phyloP scores from a whole-genome alignment of 805 yeast genomes.

The Cyberlindnera suaveolens region DNA sequence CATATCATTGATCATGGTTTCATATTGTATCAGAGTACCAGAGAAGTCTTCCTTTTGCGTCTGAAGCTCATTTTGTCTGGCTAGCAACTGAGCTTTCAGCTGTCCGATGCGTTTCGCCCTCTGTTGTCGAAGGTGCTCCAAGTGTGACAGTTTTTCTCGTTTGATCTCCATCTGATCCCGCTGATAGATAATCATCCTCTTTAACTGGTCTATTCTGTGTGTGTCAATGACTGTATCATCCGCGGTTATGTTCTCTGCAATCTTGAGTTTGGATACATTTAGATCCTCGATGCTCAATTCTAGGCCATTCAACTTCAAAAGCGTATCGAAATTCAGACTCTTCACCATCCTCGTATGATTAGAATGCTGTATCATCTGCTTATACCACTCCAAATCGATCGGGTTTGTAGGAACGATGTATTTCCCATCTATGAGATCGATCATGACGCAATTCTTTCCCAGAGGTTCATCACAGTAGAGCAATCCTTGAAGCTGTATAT shows the following conservation, averaged over 20 bases:
- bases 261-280: constrained; percentile 14
- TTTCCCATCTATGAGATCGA: constrained; percentile 10
- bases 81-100: neutral
- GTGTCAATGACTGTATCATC: neutral
- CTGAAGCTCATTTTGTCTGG: neutral
- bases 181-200: constrained; percentile 2
- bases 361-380: neutral
- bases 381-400: constrained; percentile 8
- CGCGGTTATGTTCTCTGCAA: constrained; percentile 5
- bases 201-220: constrained; percentile 5
- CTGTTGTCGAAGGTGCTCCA: constrained; percentile 5
- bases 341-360: neutral
- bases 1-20: constrained; percentile 13
- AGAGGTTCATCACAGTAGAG: constrained; percentile 3
- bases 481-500: constrained; percentile 5
- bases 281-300: constrained; percentile 32
- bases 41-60: constrained; percentile 14
- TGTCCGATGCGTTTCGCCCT: constrained; percentile 7
- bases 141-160: constrained; percentile 8
- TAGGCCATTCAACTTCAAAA: constrained; percentile 36
- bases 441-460: constrained; percentile 5
- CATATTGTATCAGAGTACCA: constrained; percentile 7
- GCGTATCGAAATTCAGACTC: constrained; percentile 31
- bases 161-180: neutral
- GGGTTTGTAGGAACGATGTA: constrained; percentile 12